A percentile compares a stretch with the other conserved stretches of the same genome.
These are phyloP conservation scores for Capronia epimyces DNA, from an alignment of 2,329 filamentous ascomycete genomes.

Conservation along the genomic window DNA sequence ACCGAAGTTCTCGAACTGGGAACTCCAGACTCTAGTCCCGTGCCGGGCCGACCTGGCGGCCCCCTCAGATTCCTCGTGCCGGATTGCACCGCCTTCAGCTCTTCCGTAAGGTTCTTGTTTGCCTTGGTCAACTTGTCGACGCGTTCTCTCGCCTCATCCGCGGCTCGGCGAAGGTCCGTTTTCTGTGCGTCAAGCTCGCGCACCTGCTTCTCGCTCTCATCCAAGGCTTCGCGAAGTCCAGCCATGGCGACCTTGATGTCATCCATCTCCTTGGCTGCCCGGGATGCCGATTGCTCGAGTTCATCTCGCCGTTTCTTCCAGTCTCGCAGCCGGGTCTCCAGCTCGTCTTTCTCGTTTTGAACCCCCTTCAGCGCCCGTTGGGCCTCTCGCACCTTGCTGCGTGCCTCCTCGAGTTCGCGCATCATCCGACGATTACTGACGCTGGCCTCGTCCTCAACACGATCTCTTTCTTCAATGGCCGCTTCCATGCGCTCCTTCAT, in stretches of 20 bases:
- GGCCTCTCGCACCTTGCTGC: constrained; percentile 69
- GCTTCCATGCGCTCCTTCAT: constrained; percentile 84
- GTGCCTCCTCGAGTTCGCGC: constrained; percentile 81
- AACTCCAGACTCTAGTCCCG: constrained; percentile 40
- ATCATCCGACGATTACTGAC: constrained; percentile 68
- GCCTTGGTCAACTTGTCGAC: constrained; percentile 74
- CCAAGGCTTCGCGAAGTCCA: constrained; percentile 71
- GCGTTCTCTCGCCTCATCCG: constrained; percentile 69
- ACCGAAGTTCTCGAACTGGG: constrained; percentile 56
- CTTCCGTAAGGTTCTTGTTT: constrained; percentile 56
- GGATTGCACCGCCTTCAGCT: constrained; percentile 48
- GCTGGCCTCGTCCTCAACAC: constrained; percentile 83
- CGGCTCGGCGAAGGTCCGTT: constrained; percentile 63
- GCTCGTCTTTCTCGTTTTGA: constrained; percentile 68
- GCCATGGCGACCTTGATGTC: constrained; percentile 73
- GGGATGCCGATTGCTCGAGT: constrained; percentile 64
- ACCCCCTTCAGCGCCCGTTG: constrained; percentile 70
- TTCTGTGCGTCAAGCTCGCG: constrained; percentile 79
- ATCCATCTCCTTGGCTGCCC: constrained; percentile 64
- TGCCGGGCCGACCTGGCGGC: constrained; percentile 17
- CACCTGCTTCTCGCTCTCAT: constrained; percentile 79
- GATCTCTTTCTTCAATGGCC: constrained; percentile 88
- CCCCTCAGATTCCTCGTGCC: constrained; percentile 31
- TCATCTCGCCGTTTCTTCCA: constrained; percentile 70
- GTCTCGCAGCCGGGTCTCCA: constrained; percentile 67